Conservation (phyloP, 768 basidiomycete genomes). For the Boletales sp. region DNA sequence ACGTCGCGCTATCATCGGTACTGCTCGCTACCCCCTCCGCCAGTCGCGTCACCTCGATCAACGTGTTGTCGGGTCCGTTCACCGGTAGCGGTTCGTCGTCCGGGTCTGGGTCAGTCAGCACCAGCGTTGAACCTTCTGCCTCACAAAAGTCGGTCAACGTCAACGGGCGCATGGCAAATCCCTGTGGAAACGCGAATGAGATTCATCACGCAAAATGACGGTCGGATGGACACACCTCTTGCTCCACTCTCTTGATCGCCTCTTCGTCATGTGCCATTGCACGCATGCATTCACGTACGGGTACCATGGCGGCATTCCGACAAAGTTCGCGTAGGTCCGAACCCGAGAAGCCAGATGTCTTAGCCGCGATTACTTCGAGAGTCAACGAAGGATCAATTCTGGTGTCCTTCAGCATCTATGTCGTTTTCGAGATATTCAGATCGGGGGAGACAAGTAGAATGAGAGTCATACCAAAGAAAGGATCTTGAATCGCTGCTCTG, state of each 20-base stretch:
- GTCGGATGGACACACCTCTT: slow-evolving; percentile 33
- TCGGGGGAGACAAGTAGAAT: neutral
- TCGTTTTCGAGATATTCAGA: neutral
- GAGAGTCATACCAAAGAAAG: slow-evolving; percentile 58
- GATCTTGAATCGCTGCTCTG: slow-evolving; percentile 79
- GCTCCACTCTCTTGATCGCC: slow-evolving; percentile 41
- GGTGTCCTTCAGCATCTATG: slow-evolving; percentile 83
- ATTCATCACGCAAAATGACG: neutral
- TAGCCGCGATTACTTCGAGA: slow-evolving; percentile 57
- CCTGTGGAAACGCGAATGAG: slow-evolving; percentile 39
- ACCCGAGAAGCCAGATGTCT: slow-evolving; percentile 76
- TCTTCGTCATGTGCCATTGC: slow-evolving; percentile 44
- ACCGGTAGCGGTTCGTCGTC: slow-evolving; percentile 24
- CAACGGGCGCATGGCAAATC: slow-evolving; percentile 74
- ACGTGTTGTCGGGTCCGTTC: neutral
- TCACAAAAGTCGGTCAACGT: slow-evolving; percentile 65
- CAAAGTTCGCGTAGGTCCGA: slow-evolving; percentile 92
- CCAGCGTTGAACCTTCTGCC: slow-evolving; percentile 31
- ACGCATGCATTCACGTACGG: slow-evolving; percentile 81
- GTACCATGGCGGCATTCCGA: slow-evolving; percentile 90
- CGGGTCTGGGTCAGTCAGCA: slow-evolving; percentile 23
- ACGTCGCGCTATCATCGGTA: neutral
- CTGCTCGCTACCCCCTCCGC: neutral
- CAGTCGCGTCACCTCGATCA: neutral
- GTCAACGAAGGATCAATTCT: slow-evolving; percentile 60